Conservation (phyloP, 2,329 filamentous ascomycete genomes). For the Fusarium avenaceum region DNA sequence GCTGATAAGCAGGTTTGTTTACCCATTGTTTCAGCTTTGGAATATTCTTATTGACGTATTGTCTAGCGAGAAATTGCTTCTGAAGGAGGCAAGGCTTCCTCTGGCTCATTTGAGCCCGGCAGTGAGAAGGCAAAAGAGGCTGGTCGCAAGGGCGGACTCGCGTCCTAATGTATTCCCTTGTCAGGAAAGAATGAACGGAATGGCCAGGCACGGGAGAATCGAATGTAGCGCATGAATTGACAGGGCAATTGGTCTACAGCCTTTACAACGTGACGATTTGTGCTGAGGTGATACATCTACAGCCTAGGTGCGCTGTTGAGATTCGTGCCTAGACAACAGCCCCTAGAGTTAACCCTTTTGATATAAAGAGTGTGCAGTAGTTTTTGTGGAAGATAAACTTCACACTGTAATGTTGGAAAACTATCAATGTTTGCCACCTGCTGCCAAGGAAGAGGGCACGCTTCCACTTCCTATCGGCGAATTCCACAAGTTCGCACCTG, state of each 20-base stretch:
- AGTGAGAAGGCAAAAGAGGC: slow-evolving; percentile 66
- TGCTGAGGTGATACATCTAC: no score
- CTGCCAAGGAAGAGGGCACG: slow-evolving; percentile 3
- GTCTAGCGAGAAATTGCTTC: slow-evolving; percentile 65
- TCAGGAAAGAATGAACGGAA: not conserved
- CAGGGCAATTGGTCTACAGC: no score
- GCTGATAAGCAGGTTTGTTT: slow-evolving; percentile 57
- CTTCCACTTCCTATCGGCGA: slow-evolving; percentile 21
- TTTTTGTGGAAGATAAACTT: fast-evolving
- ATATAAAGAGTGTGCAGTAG: slow-evolving; percentile 6
- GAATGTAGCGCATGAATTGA: not conserved
- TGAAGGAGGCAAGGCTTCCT: slow-evolving; percentile 65
- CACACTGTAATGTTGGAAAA: not conserved
- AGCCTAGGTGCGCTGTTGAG: no score
- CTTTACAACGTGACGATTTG: no score
- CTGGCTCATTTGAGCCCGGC: slow-evolving; percentile 67
- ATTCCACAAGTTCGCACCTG: slow-evolving; percentile 27
- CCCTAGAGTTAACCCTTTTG: no score
- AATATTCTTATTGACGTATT: not conserved
- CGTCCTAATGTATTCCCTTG: slow-evolving; percentile 11
- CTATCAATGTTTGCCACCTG: no score
- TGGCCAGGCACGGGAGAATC: not conserved
- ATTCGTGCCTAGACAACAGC: no score
- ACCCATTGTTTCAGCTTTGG: slow-evolving; percentile 38
- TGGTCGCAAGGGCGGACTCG: slow-evolving; percentile 65